Evolutionary conservation across 2,329 filamentous ascomycete species (phyloP).

Genomic region (Exophiala bonariae): DNA sequence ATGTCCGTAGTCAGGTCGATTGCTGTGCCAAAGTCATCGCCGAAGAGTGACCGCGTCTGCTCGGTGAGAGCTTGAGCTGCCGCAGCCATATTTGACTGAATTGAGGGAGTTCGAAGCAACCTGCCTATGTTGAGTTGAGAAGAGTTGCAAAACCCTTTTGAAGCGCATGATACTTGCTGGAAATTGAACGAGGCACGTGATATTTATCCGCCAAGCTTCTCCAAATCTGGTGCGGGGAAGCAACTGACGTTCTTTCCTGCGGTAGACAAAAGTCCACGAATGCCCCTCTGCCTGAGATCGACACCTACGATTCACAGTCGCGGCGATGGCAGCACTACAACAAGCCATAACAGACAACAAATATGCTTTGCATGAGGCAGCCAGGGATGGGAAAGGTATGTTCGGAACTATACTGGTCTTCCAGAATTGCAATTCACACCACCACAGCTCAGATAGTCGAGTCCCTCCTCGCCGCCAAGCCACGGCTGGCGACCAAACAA

Average conservation of each 20-base stretch:
- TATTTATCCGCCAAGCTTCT: no score
- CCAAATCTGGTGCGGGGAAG: no score
- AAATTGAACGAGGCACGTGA: no score
- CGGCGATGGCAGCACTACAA: constrained; percentile 27
- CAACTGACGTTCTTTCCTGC: no score
- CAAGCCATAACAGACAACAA: constrained; percentile 51
- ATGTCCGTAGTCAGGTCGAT: constrained; percentile 42
- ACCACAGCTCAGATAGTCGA: constrained; percentile 14
- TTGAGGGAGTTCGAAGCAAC: no score
- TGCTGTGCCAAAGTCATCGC: constrained; percentile 46
- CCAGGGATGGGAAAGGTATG: constrained; percentile 79
- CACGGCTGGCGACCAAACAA: constrained; percentile 69
- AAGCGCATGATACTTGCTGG: no score
- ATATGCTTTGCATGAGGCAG: constrained; percentile 84
- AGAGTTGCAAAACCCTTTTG: no score
- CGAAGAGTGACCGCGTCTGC: constrained; percentile 49
- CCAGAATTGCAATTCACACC: not conserved
- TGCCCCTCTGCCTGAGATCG: no score
- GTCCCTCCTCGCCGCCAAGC: constrained; percentile 52
- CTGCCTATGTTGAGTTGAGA: no score
- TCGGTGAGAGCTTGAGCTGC: constrained; percentile 40
- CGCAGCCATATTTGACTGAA: constrained; percentile 19
- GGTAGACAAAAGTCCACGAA: no score
- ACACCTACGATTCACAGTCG: no score
- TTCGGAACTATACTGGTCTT: not conserved